phyloP scores from a whole-genome alignment of 345 rosid species.

The Durio zibethinus region DNA sequence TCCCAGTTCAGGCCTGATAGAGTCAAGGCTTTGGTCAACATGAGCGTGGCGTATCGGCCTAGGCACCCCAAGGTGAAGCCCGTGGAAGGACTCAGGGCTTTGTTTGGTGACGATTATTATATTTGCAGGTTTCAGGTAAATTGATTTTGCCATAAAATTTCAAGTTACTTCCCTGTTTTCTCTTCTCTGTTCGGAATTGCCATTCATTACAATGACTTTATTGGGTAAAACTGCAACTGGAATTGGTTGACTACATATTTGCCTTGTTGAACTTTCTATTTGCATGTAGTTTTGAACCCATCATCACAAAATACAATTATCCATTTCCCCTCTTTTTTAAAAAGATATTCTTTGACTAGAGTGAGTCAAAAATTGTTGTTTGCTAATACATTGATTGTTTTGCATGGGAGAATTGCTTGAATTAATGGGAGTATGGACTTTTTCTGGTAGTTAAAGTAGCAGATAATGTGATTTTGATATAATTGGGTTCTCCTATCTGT shows the following conservation, averaged over 20 bases:
- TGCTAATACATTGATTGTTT: background rate
- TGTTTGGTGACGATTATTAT: slow-evolving; percentile 65
- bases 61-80: slow-evolving; percentile 47
- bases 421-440: background rate
- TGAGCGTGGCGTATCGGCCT: slow-evolving; percentile 44
- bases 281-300: background rate
- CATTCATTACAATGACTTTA: background rate
- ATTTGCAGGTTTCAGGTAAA: slow-evolving; percentile 78
- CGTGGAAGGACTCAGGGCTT: slow-evolving; percentile 36
- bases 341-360: too few relatives aligned
- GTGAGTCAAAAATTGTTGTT: too few relatives aligned
- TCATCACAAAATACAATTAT: background rate
- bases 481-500: background rate
- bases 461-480: background rate
- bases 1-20: slow-evolving; percentile 64
- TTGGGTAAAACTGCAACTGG: background rate
- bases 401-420: background rate
- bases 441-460: background rate
- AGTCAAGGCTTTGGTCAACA: slow-evolving; percentile 65
- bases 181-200: background rate
- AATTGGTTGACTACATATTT: background rate
- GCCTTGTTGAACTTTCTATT: background rate
- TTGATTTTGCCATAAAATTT: background rate
- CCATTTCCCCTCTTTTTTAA: background rate
- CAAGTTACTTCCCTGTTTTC: background rate